A percentile compares a stretch with the other conserved stretches of the same genome.
Conservation (phyloP, 208 protist genomes). For the Herpetomonas tarakana region DNA sequence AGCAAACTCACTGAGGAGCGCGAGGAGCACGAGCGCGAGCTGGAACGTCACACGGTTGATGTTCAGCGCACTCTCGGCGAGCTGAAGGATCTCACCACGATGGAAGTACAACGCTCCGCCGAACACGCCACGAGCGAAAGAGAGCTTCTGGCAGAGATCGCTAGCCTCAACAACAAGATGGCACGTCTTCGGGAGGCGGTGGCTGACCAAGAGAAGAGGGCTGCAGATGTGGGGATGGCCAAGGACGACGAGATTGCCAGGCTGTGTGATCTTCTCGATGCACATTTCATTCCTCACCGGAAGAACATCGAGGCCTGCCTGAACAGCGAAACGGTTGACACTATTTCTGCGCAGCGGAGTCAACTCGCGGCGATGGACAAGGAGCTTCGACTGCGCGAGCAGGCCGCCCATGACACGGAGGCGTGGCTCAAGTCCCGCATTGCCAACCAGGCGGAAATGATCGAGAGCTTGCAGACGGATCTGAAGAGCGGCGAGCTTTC, state of each 20-base stretch:
- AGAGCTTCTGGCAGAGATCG: constrained; percentile 44
- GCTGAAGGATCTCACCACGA: constrained; percentile 18
- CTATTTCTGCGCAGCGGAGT: constrained; percentile 35
- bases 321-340: constrained; percentile 19
- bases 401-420: constrained; percentile 64
- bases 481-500: constrained; percentile 33
- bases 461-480: constrained; percentile 66
- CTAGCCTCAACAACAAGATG: constrained; percentile 29
- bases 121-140: constrained; percentile 25
- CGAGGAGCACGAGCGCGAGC: constrained; percentile 29
- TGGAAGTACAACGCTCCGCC: constrained; percentile 12
- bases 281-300: constrained; percentile 78
- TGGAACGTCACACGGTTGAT: constrained; percentile 25
- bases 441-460: constrained; percentile 61
- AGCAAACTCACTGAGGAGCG: constrained; percentile 51
- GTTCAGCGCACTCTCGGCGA: constrained; percentile 28
- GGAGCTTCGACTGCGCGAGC: constrained; percentile 38
- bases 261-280: constrained; percentile 61
- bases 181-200: constrained; percentile 28
- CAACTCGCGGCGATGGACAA: constrained; percentile 38
- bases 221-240: constrained; percentile 19
- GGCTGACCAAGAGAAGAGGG: constrained; percentile 23
- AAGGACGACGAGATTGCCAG: constrained; percentile 61
- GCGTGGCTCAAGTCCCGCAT: constrained; percentile 64
- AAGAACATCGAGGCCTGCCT: constrained; percentile 37